Base-by-base conservation (phyloP, 805 yeast species). In the Sungouiozyma intestinalis region DNA sequence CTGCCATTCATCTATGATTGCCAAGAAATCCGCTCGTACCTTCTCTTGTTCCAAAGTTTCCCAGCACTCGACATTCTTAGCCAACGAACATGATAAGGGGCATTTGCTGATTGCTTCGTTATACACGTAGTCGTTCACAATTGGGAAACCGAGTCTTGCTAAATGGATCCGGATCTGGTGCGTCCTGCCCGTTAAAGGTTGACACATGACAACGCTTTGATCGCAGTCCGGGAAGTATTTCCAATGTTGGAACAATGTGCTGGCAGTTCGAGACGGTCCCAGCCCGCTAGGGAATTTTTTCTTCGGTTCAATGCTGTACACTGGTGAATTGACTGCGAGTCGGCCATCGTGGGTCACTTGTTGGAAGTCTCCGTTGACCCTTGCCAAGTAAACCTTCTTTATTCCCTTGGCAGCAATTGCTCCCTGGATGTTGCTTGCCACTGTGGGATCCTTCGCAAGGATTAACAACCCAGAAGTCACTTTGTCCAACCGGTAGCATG, bases 111-210 rank as follows among this genome's bases (percentile, higher is more conserved):
- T 46, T 2, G 40, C 44, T 2, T 48, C 31, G 40, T 54, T 54
- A 44, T 61, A 90, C 3, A 88, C 71, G 0, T 95, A 94, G 59
- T 90, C 98, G 54, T 92, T 86, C 3, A 79, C 82, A 19, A 90
- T 90, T 0, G 97, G 95, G 53, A 68, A 73, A 0, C 96, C 96
- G 15, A 92, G 51, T 49, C 74, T 80, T 60, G 88, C 94, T 41
- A 92, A 63, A 65, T 92, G 98, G 0, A 92, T 94, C 47, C 98
- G 68, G 38, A 92, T 85, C 60, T 90, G 98, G 60, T 90, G 98
- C 0, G 97, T 86, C 53, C 98, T 70, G 0, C 98, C 98, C 0
- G 97, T 88, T n/a, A 73, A 63, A 2, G 98, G 98, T 50, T 68
- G 72, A 61, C 97, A 88, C 39, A 77, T 67, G 2, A 92, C 95